Evolutionary conservation across 345 rosid genomes (phyloP).

Genomic region (Brassica cretica): DNA sequence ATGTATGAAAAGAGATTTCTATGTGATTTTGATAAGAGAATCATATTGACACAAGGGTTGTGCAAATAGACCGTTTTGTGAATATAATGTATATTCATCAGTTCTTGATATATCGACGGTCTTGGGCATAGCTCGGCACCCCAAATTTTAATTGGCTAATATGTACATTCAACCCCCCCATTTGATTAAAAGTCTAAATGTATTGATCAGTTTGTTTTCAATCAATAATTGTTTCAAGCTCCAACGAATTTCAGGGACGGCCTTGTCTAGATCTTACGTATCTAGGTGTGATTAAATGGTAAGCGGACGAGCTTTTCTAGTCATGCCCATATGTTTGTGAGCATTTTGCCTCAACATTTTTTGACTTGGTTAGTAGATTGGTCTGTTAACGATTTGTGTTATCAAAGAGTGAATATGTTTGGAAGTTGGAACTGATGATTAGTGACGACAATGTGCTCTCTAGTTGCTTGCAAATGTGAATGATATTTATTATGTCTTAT

Average conservation of each 20-base stretch:
- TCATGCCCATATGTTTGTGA: neutral
- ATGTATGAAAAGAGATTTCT: neutral
- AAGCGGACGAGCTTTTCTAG: neutral
- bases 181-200: no score
- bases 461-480: slow-evolving; percentile 1
- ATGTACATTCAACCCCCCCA: no score
- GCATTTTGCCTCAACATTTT: neutral
- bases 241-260: no score
- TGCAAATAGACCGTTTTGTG: neutral
- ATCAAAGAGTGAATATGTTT: neutral
- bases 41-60: neutral
- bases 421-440: neutral
- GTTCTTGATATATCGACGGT: neutral
- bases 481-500: neutral
- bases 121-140: no score
- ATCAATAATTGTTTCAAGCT: no score
- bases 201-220: no score
- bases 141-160: no score
- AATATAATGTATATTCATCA: neutral
- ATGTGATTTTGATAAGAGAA: neutral
- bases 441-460: neutral
- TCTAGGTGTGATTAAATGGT: neutral
- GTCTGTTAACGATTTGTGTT: neutral
- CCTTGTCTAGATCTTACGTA: neutral
- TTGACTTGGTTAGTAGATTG: neutral